phyloP scores from a whole-genome alignment of 495 filamentous ascomycete genomes.

The Xylaria telfairii region DNA sequence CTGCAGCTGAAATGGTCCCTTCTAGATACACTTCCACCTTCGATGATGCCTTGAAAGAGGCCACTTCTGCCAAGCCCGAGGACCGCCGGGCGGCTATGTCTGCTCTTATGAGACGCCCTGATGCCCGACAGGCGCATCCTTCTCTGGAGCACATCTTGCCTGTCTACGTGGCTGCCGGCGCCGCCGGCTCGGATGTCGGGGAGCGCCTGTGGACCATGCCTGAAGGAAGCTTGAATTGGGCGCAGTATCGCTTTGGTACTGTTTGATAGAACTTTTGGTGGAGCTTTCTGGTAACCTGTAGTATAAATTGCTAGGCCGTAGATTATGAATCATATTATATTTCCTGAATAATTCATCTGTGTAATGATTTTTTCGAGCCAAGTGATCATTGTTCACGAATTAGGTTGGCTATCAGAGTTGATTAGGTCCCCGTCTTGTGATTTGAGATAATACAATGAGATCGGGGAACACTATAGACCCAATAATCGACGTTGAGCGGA shows the following conservation, averaged over 20 bases:
- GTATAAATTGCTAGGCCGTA: too few species aligned
- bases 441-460: too few species aligned
- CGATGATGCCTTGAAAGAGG: constrained; percentile 70
- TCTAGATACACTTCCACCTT: constrained; percentile 61
- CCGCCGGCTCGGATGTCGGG: constrained; percentile 61
- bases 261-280: too few species aligned
- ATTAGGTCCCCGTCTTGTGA: too few species aligned
- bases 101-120: constrained; percentile 59
- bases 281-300: too few species aligned
- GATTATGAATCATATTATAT: too few species aligned
- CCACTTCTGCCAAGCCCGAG: constrained; percentile 52
- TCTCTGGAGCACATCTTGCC: constrained; percentile 69
- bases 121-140: constrained; percentile 73
- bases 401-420: too few species aligned
- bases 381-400: too few species aligned
- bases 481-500: too few species aligned
- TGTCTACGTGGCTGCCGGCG: constrained; percentile 67
- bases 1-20: not conserved
- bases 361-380: too few species aligned
- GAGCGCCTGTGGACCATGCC: constrained; percentile 60
- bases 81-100: constrained; percentile 63
- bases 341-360: too few species aligned
- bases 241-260: constrained; percentile 68
- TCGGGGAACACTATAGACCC: too few species aligned
- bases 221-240: constrained; percentile 70